A percentile compares a stretch with the other conserved stretches of the same genome.
Evolutionary conservation across 495 filamentous ascomycete genomes (phyloP).

Genomic region (Xylaria sp.): DNA sequence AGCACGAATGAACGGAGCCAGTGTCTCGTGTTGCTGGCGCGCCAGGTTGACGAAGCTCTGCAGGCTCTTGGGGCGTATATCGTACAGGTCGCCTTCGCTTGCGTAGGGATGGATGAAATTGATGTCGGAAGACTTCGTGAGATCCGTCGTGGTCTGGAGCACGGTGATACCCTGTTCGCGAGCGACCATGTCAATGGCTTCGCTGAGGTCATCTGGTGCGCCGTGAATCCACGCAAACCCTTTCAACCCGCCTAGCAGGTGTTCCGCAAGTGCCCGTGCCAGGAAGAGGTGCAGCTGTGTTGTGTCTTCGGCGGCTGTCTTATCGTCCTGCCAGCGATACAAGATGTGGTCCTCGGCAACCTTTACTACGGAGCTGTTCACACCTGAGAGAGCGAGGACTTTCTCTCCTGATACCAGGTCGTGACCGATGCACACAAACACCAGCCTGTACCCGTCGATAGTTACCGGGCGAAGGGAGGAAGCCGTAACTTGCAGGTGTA

Average conservation of each 20-base stretch:
- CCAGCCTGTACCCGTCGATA: not conserved
- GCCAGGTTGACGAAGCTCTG: not conserved
- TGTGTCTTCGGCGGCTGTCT: not conserved
- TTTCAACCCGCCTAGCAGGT: not conserved
- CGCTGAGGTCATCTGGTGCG: not conserved
- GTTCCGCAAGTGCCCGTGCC: not conserved
- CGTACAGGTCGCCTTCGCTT: not conserved
- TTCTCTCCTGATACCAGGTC: not conserved
- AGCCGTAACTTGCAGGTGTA: not conserved
- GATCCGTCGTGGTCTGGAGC: not conserved
- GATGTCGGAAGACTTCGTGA: not conserved
- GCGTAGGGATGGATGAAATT: slow-evolving; percentile 1
- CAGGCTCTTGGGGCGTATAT: not conserved
- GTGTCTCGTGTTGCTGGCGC: not conserved
- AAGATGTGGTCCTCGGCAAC: not conserved
- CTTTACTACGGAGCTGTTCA: not conserved
- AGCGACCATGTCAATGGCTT: not conserved
- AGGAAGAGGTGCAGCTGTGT: not conserved
- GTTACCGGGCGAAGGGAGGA: not conserved
- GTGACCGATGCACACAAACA: not conserved
- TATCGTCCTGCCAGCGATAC: not conserved
- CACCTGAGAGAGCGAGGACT: not conserved
- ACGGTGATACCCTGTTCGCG: not conserved
- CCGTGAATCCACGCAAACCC: not conserved
- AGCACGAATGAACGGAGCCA: not conserved